Conservation (phyloP, 176 grass and related monocot species). For the Dactylis glomerata region DNA sequence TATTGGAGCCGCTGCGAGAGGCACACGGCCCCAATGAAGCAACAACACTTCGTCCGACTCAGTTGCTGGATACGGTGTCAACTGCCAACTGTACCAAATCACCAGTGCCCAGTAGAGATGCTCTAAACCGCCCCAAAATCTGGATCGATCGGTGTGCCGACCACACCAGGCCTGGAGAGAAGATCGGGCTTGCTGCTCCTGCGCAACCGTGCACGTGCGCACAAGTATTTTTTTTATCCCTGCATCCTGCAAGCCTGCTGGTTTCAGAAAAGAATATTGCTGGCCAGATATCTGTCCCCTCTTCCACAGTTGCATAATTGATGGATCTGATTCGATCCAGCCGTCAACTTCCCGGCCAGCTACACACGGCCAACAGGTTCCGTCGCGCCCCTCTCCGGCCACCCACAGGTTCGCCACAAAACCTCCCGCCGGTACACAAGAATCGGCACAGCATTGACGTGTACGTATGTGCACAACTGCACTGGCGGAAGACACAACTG, state of each 20-base stretch:
- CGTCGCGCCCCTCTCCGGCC: not conserved
- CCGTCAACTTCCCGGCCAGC: not conserved
- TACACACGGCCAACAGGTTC: conserved; percentile 31
- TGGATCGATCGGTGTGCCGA: too few species aligned
- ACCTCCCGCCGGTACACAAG: not conserved
- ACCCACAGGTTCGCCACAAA: conserved; percentile 26
- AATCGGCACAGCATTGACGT: not conserved
- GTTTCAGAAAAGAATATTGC: not conserved
- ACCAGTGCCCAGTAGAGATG: too few species aligned
- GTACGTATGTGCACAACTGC: not conserved
- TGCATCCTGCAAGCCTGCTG: not conserved
- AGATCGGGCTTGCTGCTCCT: not conserved
- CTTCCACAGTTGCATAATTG: not conserved
- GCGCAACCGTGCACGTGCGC: not conserved
- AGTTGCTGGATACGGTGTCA: too few species aligned
- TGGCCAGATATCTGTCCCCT: not conserved
- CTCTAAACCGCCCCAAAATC: too few species aligned
- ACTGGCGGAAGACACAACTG: not conserved
- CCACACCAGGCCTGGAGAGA: not conserved
- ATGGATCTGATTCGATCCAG: not conserved
- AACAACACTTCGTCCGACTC: too few species aligned
- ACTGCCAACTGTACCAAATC: too few species aligned
- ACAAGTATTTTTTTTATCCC: not conserved
- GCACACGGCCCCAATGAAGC: too few species aligned
- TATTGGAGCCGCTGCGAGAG: too few species aligned